Conservation (phyloP, 768 basidiomycete species). For the Naganishia friedmannii region DNA sequence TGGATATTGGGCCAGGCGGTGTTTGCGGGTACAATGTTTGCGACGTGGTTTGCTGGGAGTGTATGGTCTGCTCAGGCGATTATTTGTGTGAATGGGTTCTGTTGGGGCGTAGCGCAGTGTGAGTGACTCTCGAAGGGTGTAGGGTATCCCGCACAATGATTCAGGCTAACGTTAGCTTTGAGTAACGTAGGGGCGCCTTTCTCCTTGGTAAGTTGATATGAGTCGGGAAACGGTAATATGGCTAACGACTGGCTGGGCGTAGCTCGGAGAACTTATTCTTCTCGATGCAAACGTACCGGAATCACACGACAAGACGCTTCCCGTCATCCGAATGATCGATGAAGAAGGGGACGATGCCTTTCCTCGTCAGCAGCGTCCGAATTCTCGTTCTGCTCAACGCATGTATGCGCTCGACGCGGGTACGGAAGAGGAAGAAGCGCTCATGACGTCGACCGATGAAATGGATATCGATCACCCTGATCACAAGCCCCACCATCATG, state of each 20-base stretch:
- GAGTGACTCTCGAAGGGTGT: constrained; percentile 15
- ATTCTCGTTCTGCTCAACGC: constrained; percentile 9
- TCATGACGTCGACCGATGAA: constrained; percentile 2
- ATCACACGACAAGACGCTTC: background rate
- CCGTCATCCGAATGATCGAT: constrained; percentile 6
- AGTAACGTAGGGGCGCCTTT: constrained; percentile 66
- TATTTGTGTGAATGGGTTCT: constrained; percentile 75
- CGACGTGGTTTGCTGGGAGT: constrained; percentile 75
- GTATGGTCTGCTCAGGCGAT: constrained; percentile 71
- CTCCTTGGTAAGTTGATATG: constrained; percentile 57
- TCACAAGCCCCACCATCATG: background rate
- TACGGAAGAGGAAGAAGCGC: constrained; percentile 19
- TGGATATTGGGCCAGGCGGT: constrained; percentile 77
- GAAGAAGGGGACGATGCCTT: constrained; percentile 40
- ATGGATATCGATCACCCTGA: background rate
- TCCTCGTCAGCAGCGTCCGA: constrained; percentile 11
- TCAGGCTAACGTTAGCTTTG: background rate
- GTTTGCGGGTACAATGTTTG: constrained; percentile 73
- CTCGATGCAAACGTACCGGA: constrained; percentile 53
- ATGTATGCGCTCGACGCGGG: background rate
- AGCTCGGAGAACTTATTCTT: constrained; percentile 84
- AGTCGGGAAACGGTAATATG: too few species aligned
- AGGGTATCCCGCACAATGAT: background rate
- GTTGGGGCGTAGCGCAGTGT: constrained; percentile 89
- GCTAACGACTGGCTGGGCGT: background rate